Conservation (phyloP, 192 early-diverging fungal genomes). For the Backusella luteola region DNA sequence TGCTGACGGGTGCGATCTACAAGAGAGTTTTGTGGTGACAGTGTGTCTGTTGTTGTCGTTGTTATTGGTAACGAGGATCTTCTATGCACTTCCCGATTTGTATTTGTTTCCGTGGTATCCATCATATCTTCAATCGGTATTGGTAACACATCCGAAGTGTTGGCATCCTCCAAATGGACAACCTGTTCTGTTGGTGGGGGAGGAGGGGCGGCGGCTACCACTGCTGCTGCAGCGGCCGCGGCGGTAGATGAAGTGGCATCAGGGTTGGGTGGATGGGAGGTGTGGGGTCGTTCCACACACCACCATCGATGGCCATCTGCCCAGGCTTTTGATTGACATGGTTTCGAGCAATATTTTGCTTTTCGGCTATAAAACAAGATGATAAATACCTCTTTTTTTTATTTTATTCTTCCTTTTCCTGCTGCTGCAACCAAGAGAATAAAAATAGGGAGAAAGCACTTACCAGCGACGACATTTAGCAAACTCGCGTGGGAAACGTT, state of each 20-base stretch:
- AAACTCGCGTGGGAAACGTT: constrained; percentile 72
- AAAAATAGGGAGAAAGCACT: constrained; percentile 8
- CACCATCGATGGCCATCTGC: constrained; percentile 78
- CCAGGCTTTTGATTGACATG: constrained; percentile 76
- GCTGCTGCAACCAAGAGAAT: neutral
- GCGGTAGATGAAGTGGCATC: constrained; percentile 31
- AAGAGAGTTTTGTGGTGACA: constrained; percentile 9
- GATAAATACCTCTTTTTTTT: neutral
- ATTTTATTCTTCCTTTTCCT: neutral
- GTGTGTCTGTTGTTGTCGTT: neutral
- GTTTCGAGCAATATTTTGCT: constrained; percentile 84
- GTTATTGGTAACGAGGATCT: constrained; percentile 13
- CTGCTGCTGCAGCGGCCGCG: constrained; percentile 13
- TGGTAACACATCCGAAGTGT: constrained; percentile 17
- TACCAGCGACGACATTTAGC: constrained; percentile 82
- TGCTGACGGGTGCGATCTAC: constrained; percentile 11
- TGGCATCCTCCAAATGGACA: constrained; percentile 26
- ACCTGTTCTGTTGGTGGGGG: constrained; percentile 26
- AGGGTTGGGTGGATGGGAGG: constrained; percentile 18
- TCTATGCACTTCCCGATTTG: constrained; percentile 1
- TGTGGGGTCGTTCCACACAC: constrained; percentile 60
- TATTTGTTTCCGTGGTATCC: neutral
- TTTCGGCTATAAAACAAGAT: constrained; percentile 48
- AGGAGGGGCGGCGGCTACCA: constrained; percentile 29
- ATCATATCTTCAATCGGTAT: constrained; percentile 16